phyloP scores from a whole-genome alignment of 164 flowering plant species.

The Vitis vinifera region DNA sequence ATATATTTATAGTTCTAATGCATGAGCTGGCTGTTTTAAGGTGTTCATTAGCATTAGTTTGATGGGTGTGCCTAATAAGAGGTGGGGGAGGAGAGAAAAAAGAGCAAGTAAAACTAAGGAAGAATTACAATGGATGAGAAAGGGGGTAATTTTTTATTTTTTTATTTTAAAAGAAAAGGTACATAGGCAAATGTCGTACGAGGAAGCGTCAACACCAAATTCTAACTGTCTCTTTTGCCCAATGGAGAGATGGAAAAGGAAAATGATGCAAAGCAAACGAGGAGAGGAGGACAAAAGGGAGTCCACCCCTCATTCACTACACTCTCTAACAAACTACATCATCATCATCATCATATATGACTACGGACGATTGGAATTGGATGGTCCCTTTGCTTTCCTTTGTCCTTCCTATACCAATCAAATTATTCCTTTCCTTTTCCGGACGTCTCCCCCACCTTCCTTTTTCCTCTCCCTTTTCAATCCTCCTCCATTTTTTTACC shows the following conservation, averaged over 20 bases:
- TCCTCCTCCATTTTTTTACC: constrained; percentile 1
- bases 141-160: neutral
- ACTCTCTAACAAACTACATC: neutral
- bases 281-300: constrained; percentile 7
- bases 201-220: constrained; percentile 46
- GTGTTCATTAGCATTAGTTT: no score
- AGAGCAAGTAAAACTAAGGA: neutral
- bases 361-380: neutral
- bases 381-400: constrained; percentile 18
- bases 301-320: neutral
- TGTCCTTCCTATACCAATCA: constrained; percentile 16
- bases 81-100: neutral
- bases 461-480: constrained; percentile 1
- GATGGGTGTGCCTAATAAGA: no score
- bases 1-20: no score
- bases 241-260: constrained; percentile 23
- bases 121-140: neutral
- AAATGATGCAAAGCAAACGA: constrained; percentile 26
- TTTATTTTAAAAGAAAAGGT: neutral
- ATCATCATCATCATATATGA: neutral
- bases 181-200: constrained; percentile 24
- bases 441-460: constrained; percentile 17
- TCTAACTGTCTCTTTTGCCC: constrained; percentile 21
- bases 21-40: no score
- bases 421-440: constrained; percentile 29